phyloP scores from a whole-genome alignment of 805 yeast species.

The Brettanomyces naardenensis region DNA sequence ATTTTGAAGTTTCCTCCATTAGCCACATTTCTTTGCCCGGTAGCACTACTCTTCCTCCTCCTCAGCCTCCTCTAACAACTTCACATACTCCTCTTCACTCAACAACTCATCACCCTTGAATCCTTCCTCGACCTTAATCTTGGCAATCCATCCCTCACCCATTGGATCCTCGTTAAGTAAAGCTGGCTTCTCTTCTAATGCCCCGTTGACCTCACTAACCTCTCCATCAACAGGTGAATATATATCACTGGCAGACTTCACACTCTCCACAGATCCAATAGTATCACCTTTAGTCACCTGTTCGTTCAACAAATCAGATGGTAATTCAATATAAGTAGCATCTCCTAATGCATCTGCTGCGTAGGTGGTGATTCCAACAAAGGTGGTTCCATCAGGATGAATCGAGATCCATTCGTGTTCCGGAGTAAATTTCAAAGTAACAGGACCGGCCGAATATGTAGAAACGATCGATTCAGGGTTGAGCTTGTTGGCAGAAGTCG shows the following conservation, averaged over 20 bases:
- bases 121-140: constrained; percentile 47
- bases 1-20: too few species aligned
- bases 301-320: constrained; percentile 33
- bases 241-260: constrained; percentile 89
- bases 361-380: constrained; percentile 85
- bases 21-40: too few species aligned
- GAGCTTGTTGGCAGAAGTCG: constrained; percentile 18
- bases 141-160: constrained; percentile 92
- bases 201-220: constrained; percentile 61
- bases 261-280: constrained; percentile 90
- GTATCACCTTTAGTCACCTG: constrained; percentile 62
- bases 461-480: constrained; percentile 24
- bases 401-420: constrained; percentile 96
- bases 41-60: constrained; percentile 11
- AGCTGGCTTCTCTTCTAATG: constrained; percentile 62
- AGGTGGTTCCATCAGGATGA: constrained; percentile 75
- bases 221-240: constrained; percentile 82
- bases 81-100: constrained; percentile 47
- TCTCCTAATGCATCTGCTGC: constrained; percentile 97
- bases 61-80: constrained; percentile 48
- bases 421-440: constrained; percentile 57
- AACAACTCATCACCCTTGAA: constrained; percentile 37
- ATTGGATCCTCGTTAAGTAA: constrained; percentile 81
- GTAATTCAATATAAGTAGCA: constrained; percentile 88
- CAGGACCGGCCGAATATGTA: constrained; percentile 33